These are phyloP conservation scores for Haematococcus sp. DNA, from an alignment of 139 green algal species.

Conservation along the genomic window DNA sequence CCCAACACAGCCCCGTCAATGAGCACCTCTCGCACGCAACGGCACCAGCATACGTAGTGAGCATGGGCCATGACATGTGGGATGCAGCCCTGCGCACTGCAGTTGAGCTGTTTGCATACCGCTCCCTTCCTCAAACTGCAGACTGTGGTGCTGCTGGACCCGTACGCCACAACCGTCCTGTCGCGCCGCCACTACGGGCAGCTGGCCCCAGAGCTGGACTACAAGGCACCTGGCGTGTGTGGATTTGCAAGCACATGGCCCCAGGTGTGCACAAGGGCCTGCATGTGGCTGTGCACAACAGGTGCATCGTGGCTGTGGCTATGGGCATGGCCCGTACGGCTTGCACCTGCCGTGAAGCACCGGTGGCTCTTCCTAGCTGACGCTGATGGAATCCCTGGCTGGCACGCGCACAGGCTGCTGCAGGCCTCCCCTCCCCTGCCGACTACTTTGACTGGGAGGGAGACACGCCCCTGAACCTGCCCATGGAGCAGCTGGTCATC, in stretches of 20 bases:
- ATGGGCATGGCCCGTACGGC: too few species aligned
- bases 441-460: conserved; percentile 86
- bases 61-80: not conserved
- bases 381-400: not conserved
- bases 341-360: too few species aligned
- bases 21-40: not conserved
- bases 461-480: conserved; percentile 68
- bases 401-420: not conserved
- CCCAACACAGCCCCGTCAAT: not conserved
- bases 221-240: conserved; percentile 42
- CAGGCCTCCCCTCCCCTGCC: not conserved
- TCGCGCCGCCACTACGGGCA: conserved; percentile 73
- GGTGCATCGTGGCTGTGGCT: too few species aligned
- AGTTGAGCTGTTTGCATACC: too few species aligned
- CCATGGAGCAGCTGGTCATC: conserved; percentile 89
- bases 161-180: conserved; percentile 80
- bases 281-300: too few species aligned
- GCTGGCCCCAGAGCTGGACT: conserved; percentile 64
- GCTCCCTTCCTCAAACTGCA: too few species aligned
- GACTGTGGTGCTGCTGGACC: conserved; percentile 82
- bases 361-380: too few species aligned
- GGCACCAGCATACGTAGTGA: not conserved
- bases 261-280: conserved; percentile 52
- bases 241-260: conserved; percentile 77
- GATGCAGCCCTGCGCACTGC: too few species aligned